These are phyloP conservation scores for Gorgonomyces haynaldii DNA, from an alignment of 192 early-diverging fungal species.

Conservation along the genomic window DNA sequence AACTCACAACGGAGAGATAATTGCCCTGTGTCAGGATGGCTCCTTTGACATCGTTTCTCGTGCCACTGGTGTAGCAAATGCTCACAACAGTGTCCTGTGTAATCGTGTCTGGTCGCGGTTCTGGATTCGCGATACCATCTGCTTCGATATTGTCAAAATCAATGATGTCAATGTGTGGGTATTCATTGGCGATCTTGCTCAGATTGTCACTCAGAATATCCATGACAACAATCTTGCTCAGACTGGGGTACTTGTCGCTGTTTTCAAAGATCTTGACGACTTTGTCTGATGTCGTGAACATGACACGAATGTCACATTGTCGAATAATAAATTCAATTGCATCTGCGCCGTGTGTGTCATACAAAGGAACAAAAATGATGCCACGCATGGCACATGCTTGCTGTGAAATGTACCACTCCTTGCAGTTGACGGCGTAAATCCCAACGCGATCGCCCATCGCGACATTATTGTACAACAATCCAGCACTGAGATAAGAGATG, in stretches of 20 bases:
- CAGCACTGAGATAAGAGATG: too few species aligned
- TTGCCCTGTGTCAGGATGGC: conserved; percentile 71
- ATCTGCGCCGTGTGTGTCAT: conserved; percentile 60
- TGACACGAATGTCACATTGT: conserved; percentile 51
- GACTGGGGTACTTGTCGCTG: conserved; percentile 15
- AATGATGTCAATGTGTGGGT: conserved; percentile 24
- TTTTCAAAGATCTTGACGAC: conserved; percentile 7
- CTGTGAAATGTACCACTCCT: too few species aligned
- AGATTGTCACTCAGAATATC: conserved; percentile 21
- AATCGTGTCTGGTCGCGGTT: conserved; percentile 33
- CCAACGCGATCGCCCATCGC: too few species aligned
- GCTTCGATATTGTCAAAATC: conserved; percentile 53
- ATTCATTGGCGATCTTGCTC: conserved; percentile 13
- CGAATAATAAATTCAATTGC: conserved; percentile 58
- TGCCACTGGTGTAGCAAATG: conserved; percentile 75
- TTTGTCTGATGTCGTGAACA: conserved; percentile 42
- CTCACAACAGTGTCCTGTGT: conserved; percentile 65
- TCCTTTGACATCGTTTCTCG: conserved; percentile 16
- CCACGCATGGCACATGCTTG: too few species aligned
- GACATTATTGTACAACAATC: too few species aligned
- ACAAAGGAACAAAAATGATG: conserved; percentile 62
- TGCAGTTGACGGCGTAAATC: too few species aligned
- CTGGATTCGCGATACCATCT: conserved; percentile 33
- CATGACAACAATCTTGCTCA: conserved; percentile 38
- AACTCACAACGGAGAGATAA: conserved; percentile 21